These are phyloP conservation scores for Penicillium chermesinum DNA, from an alignment of 495 filamentous ascomycete genomes.

Conservation along the genomic window DNA sequence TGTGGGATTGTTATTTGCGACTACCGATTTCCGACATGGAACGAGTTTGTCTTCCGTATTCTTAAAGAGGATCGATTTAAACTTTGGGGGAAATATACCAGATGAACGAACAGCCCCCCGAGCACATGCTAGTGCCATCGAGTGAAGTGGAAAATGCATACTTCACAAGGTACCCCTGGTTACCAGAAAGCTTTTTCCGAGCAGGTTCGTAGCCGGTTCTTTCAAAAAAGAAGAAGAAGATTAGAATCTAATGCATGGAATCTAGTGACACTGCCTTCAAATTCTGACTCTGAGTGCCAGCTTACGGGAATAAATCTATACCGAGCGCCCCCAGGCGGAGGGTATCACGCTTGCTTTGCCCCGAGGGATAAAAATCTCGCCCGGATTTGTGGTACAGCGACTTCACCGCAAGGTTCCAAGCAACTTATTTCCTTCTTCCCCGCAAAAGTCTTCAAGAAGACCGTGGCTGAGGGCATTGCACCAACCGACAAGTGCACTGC, in stretches of 20 bases:
- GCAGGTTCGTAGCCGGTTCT: slow-evolving; percentile 2
- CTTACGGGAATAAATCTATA: slow-evolving; percentile 5
- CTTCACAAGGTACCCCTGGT: slow-evolving; percentile 5
- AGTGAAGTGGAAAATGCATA: slow-evolving; percentile 1
- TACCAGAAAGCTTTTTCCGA: slow-evolving; percentile 8
- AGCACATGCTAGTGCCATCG: slow-evolving; percentile 8
- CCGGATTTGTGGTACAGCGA: not conserved
- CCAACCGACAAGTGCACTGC: not conserved
- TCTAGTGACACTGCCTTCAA: slow-evolving; percentile 1
- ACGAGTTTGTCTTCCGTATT: too few relatives aligned
- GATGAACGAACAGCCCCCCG: not conserved
- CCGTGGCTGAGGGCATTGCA: too few relatives aligned
- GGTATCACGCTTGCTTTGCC: not conserved
- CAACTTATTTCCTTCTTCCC: not conserved
- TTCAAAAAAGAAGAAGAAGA: not conserved
- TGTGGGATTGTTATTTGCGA: too few relatives aligned
- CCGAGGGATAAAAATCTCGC: slow-evolving; percentile 7
- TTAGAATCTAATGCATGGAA: slow-evolving; percentile 3
- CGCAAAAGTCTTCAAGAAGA: too few relatives aligned
- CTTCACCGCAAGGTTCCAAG: not conserved
- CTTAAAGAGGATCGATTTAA: too few relatives aligned
- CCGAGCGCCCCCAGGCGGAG: too few relatives aligned
- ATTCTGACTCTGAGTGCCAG: not conserved
- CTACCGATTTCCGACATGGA: too few relatives aligned
- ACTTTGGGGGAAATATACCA: too few relatives aligned